Evolutionary conservation across 2,329 filamentous ascomycete genomes (phyloP).

Genomic region (Nigrograna mackinnonii): DNA sequence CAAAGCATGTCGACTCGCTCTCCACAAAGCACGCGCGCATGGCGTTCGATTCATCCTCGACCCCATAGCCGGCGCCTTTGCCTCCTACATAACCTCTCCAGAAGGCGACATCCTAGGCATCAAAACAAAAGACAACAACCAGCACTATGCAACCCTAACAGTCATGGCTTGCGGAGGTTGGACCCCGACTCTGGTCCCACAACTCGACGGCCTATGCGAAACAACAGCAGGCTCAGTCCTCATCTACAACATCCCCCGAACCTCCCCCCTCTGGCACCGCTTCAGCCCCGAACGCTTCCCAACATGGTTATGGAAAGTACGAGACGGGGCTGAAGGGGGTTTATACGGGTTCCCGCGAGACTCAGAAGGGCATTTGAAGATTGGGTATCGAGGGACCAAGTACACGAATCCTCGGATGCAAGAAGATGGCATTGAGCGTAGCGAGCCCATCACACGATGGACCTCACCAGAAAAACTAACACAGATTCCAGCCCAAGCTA

Average conservation of each 20-base stretch:
- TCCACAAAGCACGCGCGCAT: conserved; percentile 45
- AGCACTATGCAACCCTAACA: conserved; percentile 36
- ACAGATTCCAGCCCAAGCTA: conserved; percentile 28
- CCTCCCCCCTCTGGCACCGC: conserved; percentile 40
- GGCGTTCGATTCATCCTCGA: conserved; percentile 51
- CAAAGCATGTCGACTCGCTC: conserved; percentile 50
- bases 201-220: conserved; percentile 48
- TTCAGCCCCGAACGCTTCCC: conserved; percentile 52
- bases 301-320: conserved; percentile 43
- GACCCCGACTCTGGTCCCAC: conserved; percentile 48
- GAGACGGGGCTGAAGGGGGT: conserved; percentile 35
- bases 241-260: conserved; percentile 48
- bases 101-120: conserved; percentile 40
- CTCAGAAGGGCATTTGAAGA: conserved; percentile 50
- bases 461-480: conserved; percentile 14
- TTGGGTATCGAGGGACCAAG: conserved; percentile 57
- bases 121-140: conserved; percentile 40
- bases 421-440: conserved; percentile 42
- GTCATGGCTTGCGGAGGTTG: conserved; percentile 50
- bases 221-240: conserved; percentile 53
- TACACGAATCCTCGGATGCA: conserved; percentile 45
- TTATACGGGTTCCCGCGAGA: conserved; percentile 55
- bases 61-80: conserved; percentile 30
- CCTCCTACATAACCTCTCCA: conserved; percentile 19
- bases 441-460: conserved; percentile 47